A percentile compares a stretch with the other conserved stretches of the same genome.
These are phyloP conservation scores for Phytophthora citricola DNA, from an alignment of 352 stramenopile species.

Conservation along the genomic window DNA sequence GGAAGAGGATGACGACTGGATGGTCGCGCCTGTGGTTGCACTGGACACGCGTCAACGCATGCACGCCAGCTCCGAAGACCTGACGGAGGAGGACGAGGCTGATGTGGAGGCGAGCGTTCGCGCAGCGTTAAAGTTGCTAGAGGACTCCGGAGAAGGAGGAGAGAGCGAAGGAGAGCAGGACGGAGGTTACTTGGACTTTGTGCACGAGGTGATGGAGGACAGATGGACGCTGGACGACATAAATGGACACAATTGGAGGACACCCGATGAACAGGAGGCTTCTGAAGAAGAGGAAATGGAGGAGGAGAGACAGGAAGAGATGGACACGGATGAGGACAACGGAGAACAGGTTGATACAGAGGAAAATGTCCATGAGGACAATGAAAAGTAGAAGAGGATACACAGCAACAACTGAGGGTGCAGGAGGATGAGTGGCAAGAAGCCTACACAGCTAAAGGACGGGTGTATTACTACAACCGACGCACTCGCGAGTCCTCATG, in stretches of 20 bases:
- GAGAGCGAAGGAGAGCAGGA: constrained; percentile 32
- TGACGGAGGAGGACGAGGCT: constrained; percentile 37
- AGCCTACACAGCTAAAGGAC: constrained; percentile 83
- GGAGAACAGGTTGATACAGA: constrained; percentile 13
- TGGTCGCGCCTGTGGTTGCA: constrained; percentile 29
- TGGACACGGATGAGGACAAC: constrained; percentile 3
- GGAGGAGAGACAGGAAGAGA: constrained; percentile 1
- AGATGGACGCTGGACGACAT: constrained; percentile 35
- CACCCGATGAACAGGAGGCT: constrained; percentile 1
- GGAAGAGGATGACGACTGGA: constrained; percentile 47
- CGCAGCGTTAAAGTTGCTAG: constrained; percentile 58
- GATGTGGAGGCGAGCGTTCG: constrained; percentile 62
- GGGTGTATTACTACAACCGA: constrained; percentile 92
- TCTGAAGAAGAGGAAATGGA: constrained; percentile 21
- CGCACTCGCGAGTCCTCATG: constrained; percentile 86
- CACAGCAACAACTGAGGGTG: constrained; percentile 16
- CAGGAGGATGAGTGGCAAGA: constrained; percentile 78
- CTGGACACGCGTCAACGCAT: constrained; percentile 13
- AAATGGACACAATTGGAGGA: constrained; percentile 24
- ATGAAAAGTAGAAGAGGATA: constrained; percentile 3
- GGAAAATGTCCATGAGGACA: constrained; percentile 3
- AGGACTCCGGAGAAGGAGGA: constrained; percentile 32
- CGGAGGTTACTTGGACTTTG: constrained; percentile 53
- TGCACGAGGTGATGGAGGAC: constrained; percentile 55
- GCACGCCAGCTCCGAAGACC: constrained; percentile 8